Evolutionary conservation across 2,329 filamentous ascomycete species (phyloP), one percentile per base, ranked within the genome.

Genomic region (Fusarium burgessii): DNA sequence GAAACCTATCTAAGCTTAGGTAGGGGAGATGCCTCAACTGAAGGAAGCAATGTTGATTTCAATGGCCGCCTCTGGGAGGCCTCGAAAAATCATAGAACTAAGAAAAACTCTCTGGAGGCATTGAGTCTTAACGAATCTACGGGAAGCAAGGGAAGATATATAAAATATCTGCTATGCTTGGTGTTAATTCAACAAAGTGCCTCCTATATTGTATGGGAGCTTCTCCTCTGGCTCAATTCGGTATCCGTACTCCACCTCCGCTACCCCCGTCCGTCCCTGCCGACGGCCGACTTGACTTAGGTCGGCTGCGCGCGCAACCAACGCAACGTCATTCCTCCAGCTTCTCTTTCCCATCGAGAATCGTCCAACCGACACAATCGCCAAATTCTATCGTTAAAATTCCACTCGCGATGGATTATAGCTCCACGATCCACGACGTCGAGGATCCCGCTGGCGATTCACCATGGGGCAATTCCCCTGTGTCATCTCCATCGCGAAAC

Each of bases 401-500:
- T 54, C 59, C 62, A 33, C 46, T 60, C 71, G 76, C 77, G 71
- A 90, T 90, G 88, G 88, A 90, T 80, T 90, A 89, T 79, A 86
- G 84, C 78, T 79, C 86, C 68, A 84, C 87, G 17, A 86, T 89
- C 73, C 76, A 84, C 76, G 87, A 89, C 72, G 80, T 82, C 55
- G 88, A 89, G 47, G 84, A 89, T 70, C 82, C 85, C 20, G 82
- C 80, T 47, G 86, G 83, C 62, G 83, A 81, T 66, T 89, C 87
- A 35, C 87, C 88, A 4, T 89, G 88, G 87, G 87, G 86, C 17
- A 84, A 82, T 62, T 87, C 86, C 35, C 87, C 87, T 8, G 80
- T 81, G 27, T 81, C 84, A 18, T 87, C 87, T 23, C 86, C 87
- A 33, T 81, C 82, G 62, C 83, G 82, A 71, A 82, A 83, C 69